Evolutionary conservation across 352 stramenopile species (phyloP).

Genomic region (Phytophthora boehmeriae): DNA sequence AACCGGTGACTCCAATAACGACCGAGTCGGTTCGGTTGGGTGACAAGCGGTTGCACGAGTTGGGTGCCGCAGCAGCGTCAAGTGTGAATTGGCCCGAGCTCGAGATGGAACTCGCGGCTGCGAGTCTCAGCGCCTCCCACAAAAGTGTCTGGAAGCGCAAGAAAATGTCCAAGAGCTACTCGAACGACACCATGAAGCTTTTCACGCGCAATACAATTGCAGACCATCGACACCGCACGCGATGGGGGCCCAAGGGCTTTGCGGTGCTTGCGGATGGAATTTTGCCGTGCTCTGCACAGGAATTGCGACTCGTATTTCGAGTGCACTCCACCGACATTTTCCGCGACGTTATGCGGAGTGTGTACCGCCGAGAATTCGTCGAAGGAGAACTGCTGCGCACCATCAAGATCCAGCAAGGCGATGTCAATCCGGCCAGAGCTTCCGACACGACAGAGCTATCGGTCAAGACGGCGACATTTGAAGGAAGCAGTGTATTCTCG

Average conservation of each 20-base stretch:
- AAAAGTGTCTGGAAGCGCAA: constrained; percentile 40
- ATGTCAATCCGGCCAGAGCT: constrained; percentile 15
- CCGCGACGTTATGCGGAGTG: constrained; percentile 41
- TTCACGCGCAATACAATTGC: constrained; percentile 30
- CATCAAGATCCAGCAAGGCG: constrained; percentile 25
- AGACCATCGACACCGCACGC: constrained; percentile 32
- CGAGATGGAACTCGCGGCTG: constrained; percentile 34
- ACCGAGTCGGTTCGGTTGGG: constrained; percentile 32
- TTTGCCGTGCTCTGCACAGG: constrained; percentile 44
- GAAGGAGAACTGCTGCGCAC: constrained; percentile 41
- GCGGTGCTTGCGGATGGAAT: constrained; percentile 35
- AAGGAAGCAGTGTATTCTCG: constrained; percentile 38
- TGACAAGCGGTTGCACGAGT: constrained; percentile 46
- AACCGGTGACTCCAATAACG: constrained; percentile 12
- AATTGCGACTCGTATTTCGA: constrained; percentile 46
- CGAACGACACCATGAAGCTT: constrained; percentile 32
- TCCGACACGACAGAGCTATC: constrained; percentile 35
- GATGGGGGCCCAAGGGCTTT: constrained; percentile 39
- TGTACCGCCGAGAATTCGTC: constrained; percentile 42
- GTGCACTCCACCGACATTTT: constrained; percentile 30
- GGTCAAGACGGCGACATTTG: constrained; percentile 46
- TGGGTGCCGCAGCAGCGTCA: constrained; percentile 31
- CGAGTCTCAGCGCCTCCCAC: constrained; percentile 22
- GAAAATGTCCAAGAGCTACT: constrained; percentile 23
- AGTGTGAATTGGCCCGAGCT: constrained; percentile 45